Base-by-base conservation (phyloP, 1,284 basidiomycete genomes). In the Tylopilus orsonianus region DNA sequence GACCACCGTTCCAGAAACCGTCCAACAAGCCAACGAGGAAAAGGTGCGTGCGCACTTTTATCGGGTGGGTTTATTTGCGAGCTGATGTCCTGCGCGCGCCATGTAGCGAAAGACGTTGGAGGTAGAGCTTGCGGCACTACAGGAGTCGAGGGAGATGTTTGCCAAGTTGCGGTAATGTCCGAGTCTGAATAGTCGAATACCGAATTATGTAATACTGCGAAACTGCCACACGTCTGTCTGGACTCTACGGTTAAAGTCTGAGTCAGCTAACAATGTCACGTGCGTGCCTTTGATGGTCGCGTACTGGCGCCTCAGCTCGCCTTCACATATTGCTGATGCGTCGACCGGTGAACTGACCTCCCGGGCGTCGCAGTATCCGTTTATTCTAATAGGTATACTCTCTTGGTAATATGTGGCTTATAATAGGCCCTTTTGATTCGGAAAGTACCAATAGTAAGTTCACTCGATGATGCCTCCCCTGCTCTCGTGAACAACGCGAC, bases 1-100 rank as follows among this genome's bases (percentile, higher is more conserved):
- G 63, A 75, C 77, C 22, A 88, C 85, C 49, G 85, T 95, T 12
- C 91, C 92, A 0, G 83, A 77, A 50, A 81, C 82, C 50, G 92
- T 95, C 29, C 78, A 87, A 41, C 66, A 76, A 6, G 71, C 77
- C 20, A 96, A 95, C 62, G 78, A 82, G 34, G 88, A 91, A 48
- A 93, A 89, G 84, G 90, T 92, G 45, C 24, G 68, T 3, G 2
- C 5, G 68, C 48, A 66, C 34, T 38, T 44, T 34, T 30, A n/a
- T n/a, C n/a, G n/a, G n/a, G n/a, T n/a, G n/a, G 41, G 8, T 14
- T 33, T 20, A 8, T 12, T 48, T 36, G 16, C 9, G 8, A 20
- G 45, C 41, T 56, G 43, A 49, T 38, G 23, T 5, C 0, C 3
- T 20, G 18, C 13, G 8, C 18, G 13, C 39, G 26, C n/a, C 45